Evolutionary conservation across 305 asterid species (phyloP).

Genomic region (Lippia alba): DNA sequence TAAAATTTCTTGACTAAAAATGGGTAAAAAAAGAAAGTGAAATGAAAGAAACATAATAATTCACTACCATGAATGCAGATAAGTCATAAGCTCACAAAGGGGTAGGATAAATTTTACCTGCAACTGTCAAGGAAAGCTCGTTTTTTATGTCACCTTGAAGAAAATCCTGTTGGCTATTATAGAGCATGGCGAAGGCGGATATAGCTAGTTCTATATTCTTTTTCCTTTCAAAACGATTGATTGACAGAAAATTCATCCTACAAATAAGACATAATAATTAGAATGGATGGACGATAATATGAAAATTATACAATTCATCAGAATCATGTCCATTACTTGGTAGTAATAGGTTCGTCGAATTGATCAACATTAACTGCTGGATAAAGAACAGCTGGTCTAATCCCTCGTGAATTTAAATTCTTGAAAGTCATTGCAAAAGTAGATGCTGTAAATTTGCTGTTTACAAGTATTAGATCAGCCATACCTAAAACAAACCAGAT

Average conservation of each 20-base stretch:
- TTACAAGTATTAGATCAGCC: constrained; percentile 91
- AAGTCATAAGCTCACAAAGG: constrained; percentile 9
- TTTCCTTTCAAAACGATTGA: constrained; percentile 93
- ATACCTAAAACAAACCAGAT: constrained; percentile 61
- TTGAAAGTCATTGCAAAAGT: constrained; percentile 76
- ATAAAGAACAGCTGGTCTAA: constrained; percentile 85
- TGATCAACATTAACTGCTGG: constrained; percentile 93
- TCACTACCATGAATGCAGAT: background rate
- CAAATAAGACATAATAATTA: constrained; percentile 23
- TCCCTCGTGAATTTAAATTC: constrained; percentile 54
- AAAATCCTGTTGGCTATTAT: constrained; percentile 41
- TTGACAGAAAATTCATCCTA: constrained; percentile 86
- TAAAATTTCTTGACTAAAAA: background rate
- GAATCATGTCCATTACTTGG: constrained; percentile 61
- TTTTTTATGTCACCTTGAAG: constrained; percentile 43
- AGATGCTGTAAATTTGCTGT: constrained; percentile 77
- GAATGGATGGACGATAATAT: background rate
- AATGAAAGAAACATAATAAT: background rate
- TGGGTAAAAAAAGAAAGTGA: background rate
- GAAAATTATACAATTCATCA: background rate
- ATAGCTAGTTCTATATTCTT: constrained; percentile 93
- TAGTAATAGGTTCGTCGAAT: constrained; percentile 63
- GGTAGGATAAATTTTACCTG: constrained; percentile 53
- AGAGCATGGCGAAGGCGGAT: constrained; percentile 79
- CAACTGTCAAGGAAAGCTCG: constrained; percentile 68